Base-by-base conservation (phyloP, 208 protist genomes). In the Trypanosoma cruzi region DNA sequence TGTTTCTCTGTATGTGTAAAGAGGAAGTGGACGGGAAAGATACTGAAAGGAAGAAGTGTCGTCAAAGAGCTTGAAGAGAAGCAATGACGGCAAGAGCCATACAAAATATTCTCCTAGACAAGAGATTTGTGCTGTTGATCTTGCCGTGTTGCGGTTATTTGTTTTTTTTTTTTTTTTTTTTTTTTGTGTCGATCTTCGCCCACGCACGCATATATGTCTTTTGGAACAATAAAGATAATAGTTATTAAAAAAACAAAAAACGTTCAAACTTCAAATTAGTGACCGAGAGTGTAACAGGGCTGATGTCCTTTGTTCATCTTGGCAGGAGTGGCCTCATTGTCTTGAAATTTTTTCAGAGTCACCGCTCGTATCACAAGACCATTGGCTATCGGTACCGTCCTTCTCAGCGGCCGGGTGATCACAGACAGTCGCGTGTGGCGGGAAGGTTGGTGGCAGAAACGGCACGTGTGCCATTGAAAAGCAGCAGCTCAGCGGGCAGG, bases 91-190 rank as follows among this genome's bases (percentile, higher is more conserved):
- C 3, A 44, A 44, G 40, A 44, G 40, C 7, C 40, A 44, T 20
- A 44, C 1, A 14, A 13, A 44, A 44, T 44, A 14, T 44, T 14
- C 18, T 14, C 40, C 1, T 16, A 7, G 3, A 14, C 40, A 44
- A 44, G 40, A 4, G 40, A 16, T 44, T 4, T 44, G 40, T 44
- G 40, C 29, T 36, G 7, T 53, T 7, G 22, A 36, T 28, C 26
- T 57, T 57, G 5, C 16, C 26, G 16, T 57, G 40, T 14, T 44
- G 40, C 8, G 3, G 31, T 34, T 57, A 29, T 56, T 26, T 46
- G 34, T 40, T 52, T 46, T 55, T 28, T 36, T 46, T 69, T 40
- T 61, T 59, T 48, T 59, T 55, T 29, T 55, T 32, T 14, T 55
- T 31, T 14, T 55, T 55, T 31, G 8, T 2, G 7, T 16, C 4